Percentiles rank a stretch among this genome's conserved stretches.
Conservation (phyloP, 495 filamentous ascomycete species). For the Geopyxis carbonaria region DNA sequence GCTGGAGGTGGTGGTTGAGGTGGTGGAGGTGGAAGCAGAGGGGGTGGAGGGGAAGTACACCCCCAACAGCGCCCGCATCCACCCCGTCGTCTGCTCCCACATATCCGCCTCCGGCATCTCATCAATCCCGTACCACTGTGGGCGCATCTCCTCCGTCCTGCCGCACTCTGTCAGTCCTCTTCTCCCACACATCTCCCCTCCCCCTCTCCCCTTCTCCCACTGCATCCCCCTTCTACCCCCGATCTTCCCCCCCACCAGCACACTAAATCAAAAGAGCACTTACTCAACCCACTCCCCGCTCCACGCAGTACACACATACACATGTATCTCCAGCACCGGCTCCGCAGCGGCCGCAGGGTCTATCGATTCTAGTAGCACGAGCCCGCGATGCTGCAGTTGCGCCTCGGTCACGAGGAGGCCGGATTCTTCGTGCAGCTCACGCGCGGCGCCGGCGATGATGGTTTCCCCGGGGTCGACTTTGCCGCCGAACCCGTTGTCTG, state of each 20-base stretch:
- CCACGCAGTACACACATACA: slow-evolving; percentile 18
- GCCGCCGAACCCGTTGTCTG: slow-evolving; percentile 26
- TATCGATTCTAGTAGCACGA: slow-evolving; percentile 20
- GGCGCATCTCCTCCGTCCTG: slow-evolving; percentile 24
- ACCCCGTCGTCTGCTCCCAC: slow-evolving; percentile 20
- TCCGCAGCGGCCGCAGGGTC: slow-evolving; percentile 12
- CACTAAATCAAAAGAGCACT: slow-evolving; percentile 4
- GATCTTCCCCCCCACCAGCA: background rate
- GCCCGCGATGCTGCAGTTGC: slow-evolving; percentile 16
- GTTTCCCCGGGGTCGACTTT: slow-evolving; percentile 23
- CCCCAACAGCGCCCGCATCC: slow-evolving; percentile 13
- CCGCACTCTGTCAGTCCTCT: background rate
- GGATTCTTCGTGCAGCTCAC: slow-evolving; percentile 24
- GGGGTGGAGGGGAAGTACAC: slow-evolving; percentile 10
- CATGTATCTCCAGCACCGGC: slow-evolving; percentile 18
- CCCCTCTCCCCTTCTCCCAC: no score
- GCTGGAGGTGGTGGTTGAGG: background rate
- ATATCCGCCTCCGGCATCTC: slow-evolving; percentile 17
- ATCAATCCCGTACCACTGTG: slow-evolving; percentile 14
- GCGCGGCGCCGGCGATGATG: slow-evolving; percentile 18
- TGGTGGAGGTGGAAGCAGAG: background rate
- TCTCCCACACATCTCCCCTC: background rate
- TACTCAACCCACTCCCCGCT: slow-evolving; percentile 14
- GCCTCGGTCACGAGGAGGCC: slow-evolving; percentile 10
- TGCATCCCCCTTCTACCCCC: no score